A percentile compares a stretch with the other conserved stretches of the same genome.
These are phyloP conservation scores for Ogataea salicorniae DNA, from an alignment of 805 yeast genomes.

Conservation along the genomic window DNA sequence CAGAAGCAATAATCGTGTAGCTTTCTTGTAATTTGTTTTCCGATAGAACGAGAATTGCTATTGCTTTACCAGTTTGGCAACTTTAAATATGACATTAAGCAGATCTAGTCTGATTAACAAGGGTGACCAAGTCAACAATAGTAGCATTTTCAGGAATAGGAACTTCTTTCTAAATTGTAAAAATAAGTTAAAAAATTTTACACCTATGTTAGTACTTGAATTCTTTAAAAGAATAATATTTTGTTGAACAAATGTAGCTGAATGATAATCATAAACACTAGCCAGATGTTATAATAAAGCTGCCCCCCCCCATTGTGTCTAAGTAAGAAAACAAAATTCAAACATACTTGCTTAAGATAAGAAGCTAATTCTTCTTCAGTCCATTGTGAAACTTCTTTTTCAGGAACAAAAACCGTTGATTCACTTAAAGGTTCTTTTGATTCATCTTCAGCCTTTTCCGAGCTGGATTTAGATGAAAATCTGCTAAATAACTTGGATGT, in stretches of 20 bases:
- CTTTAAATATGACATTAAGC: slow-evolving; percentile 6
- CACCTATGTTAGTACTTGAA: slow-evolving; percentile 6
- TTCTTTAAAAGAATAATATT: neutral
- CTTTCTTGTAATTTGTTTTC: neutral
- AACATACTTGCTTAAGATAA: slow-evolving; percentile 36
- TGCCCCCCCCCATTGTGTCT: too few species aligned
- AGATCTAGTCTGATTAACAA: slow-evolving; percentile 38
- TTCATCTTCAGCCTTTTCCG: slow-evolving; percentile 3
- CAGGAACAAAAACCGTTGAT: slow-evolving; percentile 28
- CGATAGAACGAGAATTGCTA: neutral
- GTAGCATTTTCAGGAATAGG: slow-evolving; percentile 41
- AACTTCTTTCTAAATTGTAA: slow-evolving; percentile 37
- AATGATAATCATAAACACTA: too few species aligned
- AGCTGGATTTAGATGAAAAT: neutral
- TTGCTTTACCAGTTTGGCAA: neutral
- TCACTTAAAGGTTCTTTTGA: slow-evolving; percentile 9
- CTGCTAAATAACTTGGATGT: slow-evolving; percentile 4
- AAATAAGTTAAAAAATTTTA: neutral
- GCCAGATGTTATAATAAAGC: neutral
- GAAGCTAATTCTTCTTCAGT: slow-evolving; percentile 32
- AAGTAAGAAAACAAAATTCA: neutral
- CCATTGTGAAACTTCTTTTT: slow-evolving; percentile 24
- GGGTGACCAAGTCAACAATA: slow-evolving; percentile 42
- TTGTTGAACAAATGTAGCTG: too few species aligned
- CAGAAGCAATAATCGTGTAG: too few species aligned